phyloP scores from a whole-genome alignment of 2,329 filamentous ascomycete species.

The Blumeria hordei region DNA sequence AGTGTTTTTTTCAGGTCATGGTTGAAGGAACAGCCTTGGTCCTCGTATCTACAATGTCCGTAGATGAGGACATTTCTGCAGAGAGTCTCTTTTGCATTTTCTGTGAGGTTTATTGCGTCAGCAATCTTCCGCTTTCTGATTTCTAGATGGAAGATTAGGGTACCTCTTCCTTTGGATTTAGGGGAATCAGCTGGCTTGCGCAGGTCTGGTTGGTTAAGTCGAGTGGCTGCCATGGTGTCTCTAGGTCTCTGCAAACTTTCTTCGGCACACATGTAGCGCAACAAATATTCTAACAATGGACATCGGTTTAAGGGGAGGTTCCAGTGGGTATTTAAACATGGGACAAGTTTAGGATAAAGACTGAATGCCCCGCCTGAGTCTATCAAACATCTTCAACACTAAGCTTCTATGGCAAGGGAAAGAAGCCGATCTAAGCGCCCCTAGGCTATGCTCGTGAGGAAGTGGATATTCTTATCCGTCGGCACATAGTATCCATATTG shows the following conservation, averaged over 20 bases:
- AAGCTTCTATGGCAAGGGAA: no score
- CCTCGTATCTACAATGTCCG: conserved; percentile 77
- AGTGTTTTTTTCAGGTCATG: conserved; percentile 48
- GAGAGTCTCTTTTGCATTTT: conserved; percentile 64
- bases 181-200: conserved; percentile 25
- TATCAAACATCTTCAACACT: no score
- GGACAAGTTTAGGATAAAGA: no score
- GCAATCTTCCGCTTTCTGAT: conserved; percentile 6
- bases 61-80: conserved; percentile 89
- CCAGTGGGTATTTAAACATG: no score
- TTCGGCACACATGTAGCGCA: no score
- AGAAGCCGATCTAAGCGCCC: no score
- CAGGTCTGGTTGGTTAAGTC: conserved; percentile 14
- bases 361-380: no score
- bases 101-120: conserved; percentile 11
- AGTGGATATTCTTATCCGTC: no score
- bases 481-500: no score
- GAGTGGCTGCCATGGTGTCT: conserved; percentile 12
- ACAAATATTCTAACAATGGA: no score
- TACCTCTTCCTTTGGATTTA: conserved; percentile 30
- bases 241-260: not conserved
- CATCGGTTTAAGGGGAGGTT: no score
- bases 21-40: conserved; percentile 72
- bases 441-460: no score
- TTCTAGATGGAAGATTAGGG: conserved; percentile 11